phyloP scores from a whole-genome alignment of 345 rosid genomes.

The Salix dunnii region DNA sequence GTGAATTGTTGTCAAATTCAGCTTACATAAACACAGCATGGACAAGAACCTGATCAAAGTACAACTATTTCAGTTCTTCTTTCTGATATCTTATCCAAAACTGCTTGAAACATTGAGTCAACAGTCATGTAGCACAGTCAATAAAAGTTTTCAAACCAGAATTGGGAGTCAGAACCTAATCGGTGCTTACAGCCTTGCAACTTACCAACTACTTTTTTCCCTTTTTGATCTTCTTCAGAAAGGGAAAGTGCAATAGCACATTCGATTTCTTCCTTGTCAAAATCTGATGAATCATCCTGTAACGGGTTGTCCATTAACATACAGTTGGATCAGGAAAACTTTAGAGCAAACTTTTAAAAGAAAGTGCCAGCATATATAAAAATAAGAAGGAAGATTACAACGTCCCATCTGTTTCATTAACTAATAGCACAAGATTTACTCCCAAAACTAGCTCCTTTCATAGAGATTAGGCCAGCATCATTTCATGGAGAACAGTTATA shows the following conservation, averaged over 20 bases:
- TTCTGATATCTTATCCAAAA: background rate
- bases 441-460: background rate
- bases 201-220: constrained; percentile 78
- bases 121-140: background rate
- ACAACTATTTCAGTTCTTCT: background rate
- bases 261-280: constrained; percentile 77
- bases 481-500: background rate
- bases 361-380: background rate
- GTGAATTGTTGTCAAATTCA: background rate
- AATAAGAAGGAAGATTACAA: constrained; percentile 1
- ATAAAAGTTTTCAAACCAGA: background rate
- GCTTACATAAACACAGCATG: background rate
- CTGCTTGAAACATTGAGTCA: background rate
- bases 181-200: background rate
- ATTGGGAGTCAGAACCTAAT: background rate
- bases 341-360: background rate
- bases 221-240: constrained; percentile 65
- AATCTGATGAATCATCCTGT: constrained; percentile 77
- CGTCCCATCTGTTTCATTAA: constrained; percentile 8
- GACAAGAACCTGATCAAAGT: background rate
- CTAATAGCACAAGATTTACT: background rate
- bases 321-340: background rate
- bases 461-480: background rate
- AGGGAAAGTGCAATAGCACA: constrained; percentile 82
- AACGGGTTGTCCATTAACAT: constrained; percentile 14